Percentiles rank a stretch among this genome's conserved stretches.
Evolutionary conservation across 768 basidiomycete species (phyloP).

Genomic region (Tubosaeta brunneosetosa): DNA sequence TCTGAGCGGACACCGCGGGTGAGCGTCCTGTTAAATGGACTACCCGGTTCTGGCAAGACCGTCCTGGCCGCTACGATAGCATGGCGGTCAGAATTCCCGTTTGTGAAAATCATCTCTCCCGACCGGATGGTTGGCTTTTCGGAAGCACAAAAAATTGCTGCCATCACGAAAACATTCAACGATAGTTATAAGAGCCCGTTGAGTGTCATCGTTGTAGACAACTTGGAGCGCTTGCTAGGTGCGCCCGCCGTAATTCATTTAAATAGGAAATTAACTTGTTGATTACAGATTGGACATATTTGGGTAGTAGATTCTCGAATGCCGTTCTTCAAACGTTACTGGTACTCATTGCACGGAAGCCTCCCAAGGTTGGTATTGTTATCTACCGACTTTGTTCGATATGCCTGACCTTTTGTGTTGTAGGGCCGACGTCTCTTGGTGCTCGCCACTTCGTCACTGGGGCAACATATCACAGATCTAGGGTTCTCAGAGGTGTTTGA

Average conservation of each 20-base stretch:
- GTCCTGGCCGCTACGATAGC: slow-evolving; percentile 94
- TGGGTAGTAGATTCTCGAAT: slow-evolving; percentile 97
- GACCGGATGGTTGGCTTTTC: slow-evolving; percentile 96
- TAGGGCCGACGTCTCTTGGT: slow-evolving; percentile 90
- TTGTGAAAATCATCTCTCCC: slow-evolving; percentile 95
- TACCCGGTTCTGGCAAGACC: slow-evolving; percentile 90
- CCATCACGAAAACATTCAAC: slow-evolving; percentile 87
- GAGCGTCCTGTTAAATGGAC: slow-evolving; percentile 83
- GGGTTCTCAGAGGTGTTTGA: slow-evolving; percentile 90
- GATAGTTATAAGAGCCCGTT: slow-evolving; percentile 98
- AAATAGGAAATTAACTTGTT: slow-evolving; percentile 4
- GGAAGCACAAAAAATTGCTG: slow-evolving; percentile 86
- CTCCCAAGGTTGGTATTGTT: slow-evolving; percentile 72
- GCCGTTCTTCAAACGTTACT: slow-evolving; percentile 85
- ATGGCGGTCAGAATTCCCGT: slow-evolving; percentile 89
- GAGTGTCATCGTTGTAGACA: slow-evolving; percentile 95
- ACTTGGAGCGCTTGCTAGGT: slow-evolving; percentile 90
- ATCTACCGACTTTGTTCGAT: not conserved
- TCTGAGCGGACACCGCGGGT: slow-evolving; percentile 91
- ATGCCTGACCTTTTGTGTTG: slow-evolving; percentile 7
- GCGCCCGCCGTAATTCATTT: slow-evolving; percentile 18
- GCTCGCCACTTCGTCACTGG: slow-evolving; percentile 88
- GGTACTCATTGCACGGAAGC: slow-evolving; percentile 81
- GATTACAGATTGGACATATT: slow-evolving; percentile 84
- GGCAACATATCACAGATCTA: slow-evolving; percentile 79